These are phyloP conservation scores for Camelina laxa DNA, from an alignment of 345 rosid species.

Conservation along the genomic window DNA sequence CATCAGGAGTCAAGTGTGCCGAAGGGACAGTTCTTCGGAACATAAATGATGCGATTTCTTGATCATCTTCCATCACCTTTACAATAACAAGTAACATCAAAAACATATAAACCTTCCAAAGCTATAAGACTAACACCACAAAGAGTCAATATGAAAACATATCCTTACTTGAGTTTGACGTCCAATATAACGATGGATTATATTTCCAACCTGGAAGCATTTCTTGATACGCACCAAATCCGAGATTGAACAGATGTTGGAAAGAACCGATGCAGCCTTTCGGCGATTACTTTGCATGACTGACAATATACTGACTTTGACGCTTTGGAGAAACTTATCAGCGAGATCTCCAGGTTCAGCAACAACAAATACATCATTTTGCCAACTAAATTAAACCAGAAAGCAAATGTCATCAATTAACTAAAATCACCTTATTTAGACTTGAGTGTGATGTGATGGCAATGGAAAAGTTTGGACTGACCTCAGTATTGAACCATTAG, in stretches of 20 bases:
- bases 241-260: conserved; percentile 70
- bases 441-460: background rate
- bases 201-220: conserved; percentile 88
- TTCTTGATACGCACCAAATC: conserved; percentile 70
- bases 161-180: conserved; percentile 84
- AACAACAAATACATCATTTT: conserved; percentile 96
- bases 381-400: conserved; percentile 56
- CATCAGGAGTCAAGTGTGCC: conserved; percentile 82
- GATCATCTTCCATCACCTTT: conserved; percentile 97
- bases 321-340: conserved; percentile 79
- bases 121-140: conserved; percentile 15
- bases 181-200: conserved; percentile 88
- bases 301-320: conserved; percentile 78
- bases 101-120: conserved; percentile 13
- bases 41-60: conserved; percentile 91
- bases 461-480: conserved; percentile 43
- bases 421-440: conserved; percentile 15
- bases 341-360: conserved; percentile 99
- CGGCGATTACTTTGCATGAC: conserved; percentile 56
- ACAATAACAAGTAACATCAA: conserved; percentile 24
- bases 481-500: conserved; percentile 84
- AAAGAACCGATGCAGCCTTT: conserved; percentile 60
- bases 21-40: conserved; percentile 96
- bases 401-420: conserved; percentile 4
- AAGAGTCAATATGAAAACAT: background rate